Percentiles rank a stretch among this genome's conserved stretches.
Conservation (phyloP, 2,329 filamentous ascomycete genomes). For the Botrytis medusae region DNA sequence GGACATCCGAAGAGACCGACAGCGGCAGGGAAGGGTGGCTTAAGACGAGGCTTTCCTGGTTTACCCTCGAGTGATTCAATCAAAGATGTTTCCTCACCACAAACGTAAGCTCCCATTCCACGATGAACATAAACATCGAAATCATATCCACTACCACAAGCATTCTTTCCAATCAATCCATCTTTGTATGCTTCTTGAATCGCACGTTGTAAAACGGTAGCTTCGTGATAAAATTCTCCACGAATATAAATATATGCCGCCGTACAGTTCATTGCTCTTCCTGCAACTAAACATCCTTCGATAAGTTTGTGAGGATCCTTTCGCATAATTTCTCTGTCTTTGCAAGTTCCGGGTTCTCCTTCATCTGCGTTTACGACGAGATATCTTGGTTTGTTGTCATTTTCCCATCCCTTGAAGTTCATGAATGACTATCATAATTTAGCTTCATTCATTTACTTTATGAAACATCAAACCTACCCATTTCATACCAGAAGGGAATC, state of each 20-base stretch:
- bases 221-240: slow-evolving; percentile 96
- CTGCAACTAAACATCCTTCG: slow-evolving; percentile 93
- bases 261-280: slow-evolving; percentile 97
- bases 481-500: slow-evolving; percentile 98
- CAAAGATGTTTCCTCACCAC: slow-evolving; percentile 95
- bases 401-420: slow-evolving; percentile 99
- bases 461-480: slow-evolving; percentile 65
- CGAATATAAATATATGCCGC: slow-evolving; percentile 99
- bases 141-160: slow-evolving; percentile 93
- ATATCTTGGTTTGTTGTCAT: slow-evolving; percentile 93
- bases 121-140: slow-evolving; percentile 97
- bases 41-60: slow-evolving; percentile 95
- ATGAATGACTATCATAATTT: slow-evolving; percentile 77
- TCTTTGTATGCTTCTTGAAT: slow-evolving; percentile 98
- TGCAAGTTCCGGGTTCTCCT: slow-evolving; percentile 98
- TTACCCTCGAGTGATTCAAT: slow-evolving; percentile 99
- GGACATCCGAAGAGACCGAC: slow-evolving; percentile 98
- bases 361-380: slow-evolving; percentile 98
- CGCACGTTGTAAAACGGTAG: slow-evolving; percentile 85
- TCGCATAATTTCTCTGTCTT: slow-evolving; percentile 99
- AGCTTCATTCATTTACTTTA: slow-evolving; percentile 25
- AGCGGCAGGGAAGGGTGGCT: slow-evolving; percentile 96
- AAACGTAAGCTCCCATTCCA: slow-evolving; percentile 96
- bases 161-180: slow-evolving; percentile 96
- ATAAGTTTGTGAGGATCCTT: slow-evolving; percentile 99